A percentile compares a stretch with the other conserved stretches of the same genome.
phyloP scores from a whole-genome alignment of 2,329 filamentous ascomycete species.

The Cryphonectria carpinicola region DNA sequence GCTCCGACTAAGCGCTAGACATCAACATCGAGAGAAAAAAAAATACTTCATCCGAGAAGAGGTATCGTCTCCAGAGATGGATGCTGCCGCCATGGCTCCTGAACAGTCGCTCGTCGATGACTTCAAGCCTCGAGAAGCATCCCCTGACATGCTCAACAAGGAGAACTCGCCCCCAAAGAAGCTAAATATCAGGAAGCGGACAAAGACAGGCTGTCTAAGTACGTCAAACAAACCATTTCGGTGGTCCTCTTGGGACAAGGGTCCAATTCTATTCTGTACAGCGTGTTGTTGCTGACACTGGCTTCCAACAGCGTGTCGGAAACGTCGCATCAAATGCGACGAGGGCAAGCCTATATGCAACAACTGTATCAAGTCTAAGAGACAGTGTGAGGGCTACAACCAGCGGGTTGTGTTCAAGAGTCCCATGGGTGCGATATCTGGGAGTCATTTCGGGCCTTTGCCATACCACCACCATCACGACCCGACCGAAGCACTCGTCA shows the following conservation, averaged over 20 bases:
- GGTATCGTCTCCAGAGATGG: slow-evolving; percentile 4
- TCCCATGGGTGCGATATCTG: slow-evolving; percentile 63
- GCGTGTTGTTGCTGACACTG: slow-evolving; percentile 24
- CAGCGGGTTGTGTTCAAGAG: slow-evolving; percentile 82
- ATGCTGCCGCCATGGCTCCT: slow-evolving; percentile 18
- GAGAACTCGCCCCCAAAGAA: slow-evolving; percentile 53
- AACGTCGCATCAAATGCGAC: slow-evolving; percentile 95
- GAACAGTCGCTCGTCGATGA: slow-evolving; percentile 31
- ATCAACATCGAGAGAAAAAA: background rate
- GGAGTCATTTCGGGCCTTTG: slow-evolving; percentile 49
- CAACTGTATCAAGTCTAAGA: slow-evolving; percentile 86
- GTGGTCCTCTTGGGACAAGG: background rate
- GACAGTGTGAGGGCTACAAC: slow-evolving; percentile 82
- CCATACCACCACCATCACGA: slow-evolving; percentile 46
- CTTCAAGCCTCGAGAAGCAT: slow-evolving; percentile 38
- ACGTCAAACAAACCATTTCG: slow-evolving; percentile 42
- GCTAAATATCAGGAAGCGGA: slow-evolving; percentile 65
- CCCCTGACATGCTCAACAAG: slow-evolving; percentile 41
- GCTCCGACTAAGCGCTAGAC: background rate
- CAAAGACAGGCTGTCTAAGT: slow-evolving; percentile 93
- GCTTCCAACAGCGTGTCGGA: slow-evolving; percentile 73
- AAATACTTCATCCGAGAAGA: background rate
- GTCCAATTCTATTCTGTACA: background rate
- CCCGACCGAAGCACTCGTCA: slow-evolving; percentile 50
- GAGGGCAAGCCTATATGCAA: slow-evolving; percentile 82